Evolutionary conservation across 2,329 filamentous ascomycete genomes (phyloP).

Genomic region (Didymella keratinophila): DNA sequence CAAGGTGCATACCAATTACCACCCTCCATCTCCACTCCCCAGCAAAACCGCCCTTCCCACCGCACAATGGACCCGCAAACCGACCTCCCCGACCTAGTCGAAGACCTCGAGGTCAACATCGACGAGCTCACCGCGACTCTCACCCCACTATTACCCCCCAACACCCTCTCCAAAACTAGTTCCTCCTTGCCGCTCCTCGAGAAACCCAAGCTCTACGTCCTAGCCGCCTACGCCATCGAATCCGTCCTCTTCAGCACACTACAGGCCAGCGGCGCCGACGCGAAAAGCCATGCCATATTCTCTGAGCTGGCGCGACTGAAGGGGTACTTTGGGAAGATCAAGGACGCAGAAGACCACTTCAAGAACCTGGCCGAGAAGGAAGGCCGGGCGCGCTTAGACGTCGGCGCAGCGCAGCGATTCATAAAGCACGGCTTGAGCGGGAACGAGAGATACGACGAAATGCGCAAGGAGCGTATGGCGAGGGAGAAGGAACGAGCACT

Average conservation of each 20-base stretch:
- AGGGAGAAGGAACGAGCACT: constrained; percentile 45
- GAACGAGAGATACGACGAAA: constrained; percentile 55
- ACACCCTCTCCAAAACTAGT: constrained; percentile 70
- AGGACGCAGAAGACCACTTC: constrained; percentile 66
- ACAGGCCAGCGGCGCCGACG: constrained; percentile 77
- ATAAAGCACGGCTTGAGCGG: constrained; percentile 78
- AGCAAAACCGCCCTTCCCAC: too few species aligned
- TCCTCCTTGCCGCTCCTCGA: constrained; percentile 89
- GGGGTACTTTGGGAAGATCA: constrained; percentile 93
- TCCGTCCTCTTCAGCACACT: constrained; percentile 87
- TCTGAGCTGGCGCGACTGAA: constrained; percentile 84
- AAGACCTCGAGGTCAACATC: constrained; percentile 78
- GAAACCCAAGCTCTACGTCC: constrained; percentile 91
- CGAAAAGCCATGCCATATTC: constrained; percentile 85
- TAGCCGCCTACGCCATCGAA: constrained; percentile 87
- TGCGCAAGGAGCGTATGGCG: constrained; percentile 48
- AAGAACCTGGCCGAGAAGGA: constrained; percentile 56
- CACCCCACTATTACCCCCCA: constrained; percentile 72
- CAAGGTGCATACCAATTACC: too few species aligned
- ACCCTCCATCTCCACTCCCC: too few species aligned
- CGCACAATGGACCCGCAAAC: constrained; percentile 62
- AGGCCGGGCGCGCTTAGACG: constrained; percentile 70
- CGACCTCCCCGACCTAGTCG: constrained; percentile 71
- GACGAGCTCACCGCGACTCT: constrained; percentile 79
- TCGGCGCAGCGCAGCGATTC: constrained; percentile 79